Conservation (phyloP, 2,329 filamentous ascomycete species). For the Cladophialophora yegresii region DNA sequence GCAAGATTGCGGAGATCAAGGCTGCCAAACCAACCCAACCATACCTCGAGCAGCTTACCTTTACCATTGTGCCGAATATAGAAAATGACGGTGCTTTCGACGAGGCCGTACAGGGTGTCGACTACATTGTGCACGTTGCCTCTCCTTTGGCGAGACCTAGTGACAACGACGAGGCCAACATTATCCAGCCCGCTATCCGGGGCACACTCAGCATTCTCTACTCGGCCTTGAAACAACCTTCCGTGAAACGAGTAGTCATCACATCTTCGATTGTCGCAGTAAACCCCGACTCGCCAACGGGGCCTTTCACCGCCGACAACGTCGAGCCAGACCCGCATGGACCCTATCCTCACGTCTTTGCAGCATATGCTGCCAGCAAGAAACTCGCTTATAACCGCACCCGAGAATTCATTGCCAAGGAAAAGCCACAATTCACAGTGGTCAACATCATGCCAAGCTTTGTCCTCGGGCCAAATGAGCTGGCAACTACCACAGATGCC, state of each 20-base stretch:
- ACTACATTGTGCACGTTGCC: slow-evolving; percentile 44
- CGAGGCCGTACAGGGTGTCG: slow-evolving; percentile 55
- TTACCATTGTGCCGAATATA: slow-evolving; percentile 71
- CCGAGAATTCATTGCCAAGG: slow-evolving; percentile 63
- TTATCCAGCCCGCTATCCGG: slow-evolving; percentile 63
- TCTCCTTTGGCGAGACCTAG: slow-evolving; percentile 28
- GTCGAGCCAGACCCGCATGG: slow-evolving; percentile 26
- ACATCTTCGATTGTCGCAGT: slow-evolving; percentile 69
- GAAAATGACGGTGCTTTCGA: slow-evolving; percentile 72
- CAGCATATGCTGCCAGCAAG: slow-evolving; percentile 57
- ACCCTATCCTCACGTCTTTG: slow-evolving; percentile 38
- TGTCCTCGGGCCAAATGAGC: slow-evolving; percentile 56
- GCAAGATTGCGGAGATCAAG: slow-evolving; percentile 31
- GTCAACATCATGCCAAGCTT: slow-evolving; percentile 64
- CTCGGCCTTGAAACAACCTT: slow-evolving; percentile 60
- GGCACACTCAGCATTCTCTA: slow-evolving; percentile 65
- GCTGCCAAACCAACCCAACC: slow-evolving; percentile 30
- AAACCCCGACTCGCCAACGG: slow-evolving; percentile 38
- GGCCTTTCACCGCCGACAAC: slow-evolving; percentile 42
- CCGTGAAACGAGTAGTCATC: slow-evolving; percentile 71
- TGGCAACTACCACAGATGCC: slow-evolving; percentile 33
- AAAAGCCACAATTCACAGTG: slow-evolving; percentile 61
- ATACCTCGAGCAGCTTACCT: slow-evolving; percentile 57
- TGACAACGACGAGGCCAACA: slow-evolving; percentile 35
- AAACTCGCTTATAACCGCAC: slow-evolving; percentile 66